phyloP scores from a whole-genome alignment of 176 grass and related monocot genomes.

The Stipa capillata region DNA sequence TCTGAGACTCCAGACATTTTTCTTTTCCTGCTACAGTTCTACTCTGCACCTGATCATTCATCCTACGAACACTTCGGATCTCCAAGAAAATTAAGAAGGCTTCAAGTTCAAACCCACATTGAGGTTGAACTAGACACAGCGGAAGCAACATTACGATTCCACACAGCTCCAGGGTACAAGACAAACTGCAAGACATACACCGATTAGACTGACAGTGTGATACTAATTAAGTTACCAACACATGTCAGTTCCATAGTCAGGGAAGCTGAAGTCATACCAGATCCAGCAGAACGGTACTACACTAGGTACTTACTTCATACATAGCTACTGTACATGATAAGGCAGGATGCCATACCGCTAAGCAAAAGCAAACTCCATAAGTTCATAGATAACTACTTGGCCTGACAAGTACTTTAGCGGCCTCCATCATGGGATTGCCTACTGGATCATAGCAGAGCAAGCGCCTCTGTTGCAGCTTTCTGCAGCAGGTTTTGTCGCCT shows the following conservation, averaged over 20 bases:
- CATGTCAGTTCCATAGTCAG: background rate
- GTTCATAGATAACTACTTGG: background rate
- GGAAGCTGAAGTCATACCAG: background rate
- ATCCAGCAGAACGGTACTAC: too few relatives aligned
- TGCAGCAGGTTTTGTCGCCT: too few relatives aligned
- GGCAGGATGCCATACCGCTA: background rate
- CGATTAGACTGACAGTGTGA: too few relatives aligned
- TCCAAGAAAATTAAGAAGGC: background rate
- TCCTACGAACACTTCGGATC: background rate
- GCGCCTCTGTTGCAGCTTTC: too few relatives aligned
- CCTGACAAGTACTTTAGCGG: background rate
- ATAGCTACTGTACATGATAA: background rate
- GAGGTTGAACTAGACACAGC: background rate
- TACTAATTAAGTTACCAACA: background rate
- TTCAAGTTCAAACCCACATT: background rate
- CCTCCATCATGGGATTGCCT: background rate
- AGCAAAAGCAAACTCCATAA: background rate
- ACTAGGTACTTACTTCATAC: too few relatives aligned
- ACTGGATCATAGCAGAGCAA: background rate
- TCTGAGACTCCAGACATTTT: too few relatives aligned
- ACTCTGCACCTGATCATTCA: background rate
- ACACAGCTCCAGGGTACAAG: too few relatives aligned
- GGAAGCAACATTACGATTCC: background rate
- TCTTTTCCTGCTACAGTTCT: background rate
- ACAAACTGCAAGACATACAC: too few relatives aligned